Base-by-base conservation (phyloP, 495 filamentous ascomycete species). In the Podospora australis region DNA sequence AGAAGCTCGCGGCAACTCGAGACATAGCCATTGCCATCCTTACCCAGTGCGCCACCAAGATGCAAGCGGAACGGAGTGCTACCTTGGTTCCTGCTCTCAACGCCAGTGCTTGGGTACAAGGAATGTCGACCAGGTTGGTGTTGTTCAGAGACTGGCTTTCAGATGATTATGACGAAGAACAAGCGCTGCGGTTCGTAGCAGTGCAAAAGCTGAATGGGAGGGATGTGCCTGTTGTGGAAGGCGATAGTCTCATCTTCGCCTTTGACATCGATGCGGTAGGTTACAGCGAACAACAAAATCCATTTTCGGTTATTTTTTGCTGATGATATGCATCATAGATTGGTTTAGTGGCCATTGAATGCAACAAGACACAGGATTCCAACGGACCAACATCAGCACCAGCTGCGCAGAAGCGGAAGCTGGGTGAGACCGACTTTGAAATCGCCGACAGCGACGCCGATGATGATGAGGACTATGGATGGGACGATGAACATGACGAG, bases 71-170 rank as follows among this genome's bases (percentile, higher is more conserved):
- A 20, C 77, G 71, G 29, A 62, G 69, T 26, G 81, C 86, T 11
- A 77, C 82, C n/a, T 71, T 95, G n/a, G 69, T 79, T 45, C 86
- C 88, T 4, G 75, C 83, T 22, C 65, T 92, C 48, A 81, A 81
- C 41, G 64, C 70, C 45, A 76, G 75, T 17, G 73, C 80, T 5
- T 92, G 88, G 88, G 87, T 90, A 28, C 77, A 68, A 29, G 77
- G 74, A 24, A 67, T 92, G 3, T 76, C 74, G 52, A 83, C 77
- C 39, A 69, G 85, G 32, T 65, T 94, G 44, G 80, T 82, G 25
- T 56, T 94, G 35, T 91, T 87, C 62, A 70, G 81, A 42, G 86
- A 89, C 69, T 82, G 77, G 71, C 44, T 56, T 30, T 53, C 58
- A 30, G 49, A 51, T 44, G 52, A 53, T 44, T 55, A 43, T 16